These are phyloP conservation scores for Jackrogersella multiformis DNA, from an alignment of 495 filamentous ascomycete genomes.

Conservation along the genomic window DNA sequence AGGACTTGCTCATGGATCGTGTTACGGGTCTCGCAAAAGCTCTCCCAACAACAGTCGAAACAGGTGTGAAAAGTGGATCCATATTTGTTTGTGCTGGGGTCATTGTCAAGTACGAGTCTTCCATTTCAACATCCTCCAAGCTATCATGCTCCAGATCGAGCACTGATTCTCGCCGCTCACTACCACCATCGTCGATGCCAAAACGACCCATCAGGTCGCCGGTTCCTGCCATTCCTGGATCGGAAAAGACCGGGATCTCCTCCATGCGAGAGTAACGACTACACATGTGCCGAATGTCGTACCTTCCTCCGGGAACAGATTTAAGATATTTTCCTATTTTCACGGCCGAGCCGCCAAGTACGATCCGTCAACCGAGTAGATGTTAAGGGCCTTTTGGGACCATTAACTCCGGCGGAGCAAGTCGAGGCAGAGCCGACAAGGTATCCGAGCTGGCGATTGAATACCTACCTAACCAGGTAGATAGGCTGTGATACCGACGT, in stretches of 20 bases:
- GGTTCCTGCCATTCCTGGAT: neutral
- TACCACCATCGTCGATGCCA: neutral
- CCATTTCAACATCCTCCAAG: slow-evolving; percentile 17
- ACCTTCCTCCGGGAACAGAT: neutral
- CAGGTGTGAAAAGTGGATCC: neutral
- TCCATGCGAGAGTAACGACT: neutral
- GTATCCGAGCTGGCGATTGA: neutral
- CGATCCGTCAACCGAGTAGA: neutral
- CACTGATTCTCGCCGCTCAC: neutral
- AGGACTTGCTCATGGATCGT: slow-evolving; percentile 23
- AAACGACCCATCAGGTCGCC: neutral
- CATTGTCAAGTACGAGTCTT: slow-evolving; percentile 14
- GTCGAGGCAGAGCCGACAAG: neutral
- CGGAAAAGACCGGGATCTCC: neutral
- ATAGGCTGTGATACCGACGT: neutral
- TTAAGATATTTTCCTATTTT: no score
- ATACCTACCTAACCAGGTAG: neutral
- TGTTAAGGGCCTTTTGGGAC: neutral
- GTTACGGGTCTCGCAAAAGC: slow-evolving; percentile 25
- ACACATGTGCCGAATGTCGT: neutral
- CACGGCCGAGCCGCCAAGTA: neutral
- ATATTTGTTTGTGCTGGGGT: slow-evolving; percentile 10
- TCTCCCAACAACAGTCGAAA: no score
- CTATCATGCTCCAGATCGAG: neutral
- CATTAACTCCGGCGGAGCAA: neutral